Evolutionary conservation across 805 yeast species (phyloP), one percentile per base, ranked within the genome.

Genomic region (Candida cerambycidarum): DNA sequence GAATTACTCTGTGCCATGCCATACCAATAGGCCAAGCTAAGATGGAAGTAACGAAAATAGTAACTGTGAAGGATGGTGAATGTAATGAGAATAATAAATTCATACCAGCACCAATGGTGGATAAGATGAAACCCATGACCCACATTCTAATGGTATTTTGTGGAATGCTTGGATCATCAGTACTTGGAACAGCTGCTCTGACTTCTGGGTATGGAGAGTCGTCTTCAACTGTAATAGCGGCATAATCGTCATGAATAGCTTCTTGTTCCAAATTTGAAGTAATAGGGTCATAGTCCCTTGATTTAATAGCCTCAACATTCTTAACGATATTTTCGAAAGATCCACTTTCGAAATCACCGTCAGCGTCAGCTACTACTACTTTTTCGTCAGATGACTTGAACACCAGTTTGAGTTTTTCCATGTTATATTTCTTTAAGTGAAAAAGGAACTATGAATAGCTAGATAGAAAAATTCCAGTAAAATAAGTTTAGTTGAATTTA

Each of bases 191-290:
- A 16, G 82, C 75, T 19, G 85, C 76, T 58, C 88, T 71, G 15
- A 82, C 86, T 59, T 82, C 87, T 1, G 84, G 79, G 55, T 81
- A 82, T 9, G 85, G 85, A 15, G 70, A 64, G 39, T 57, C 56
- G 42, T 47, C 68, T 50, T 74, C 61, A 56, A 67, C 65, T 24
- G 61, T 51, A 24, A 69, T 65, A 16, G 75, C 76, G 36, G 69
- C 66, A 39, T 67, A 67, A 21, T 63, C 72, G 44, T 63, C 69
- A 7, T 51, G 56, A 21, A 52, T 31, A 18, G 59, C 46, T 4
- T 52, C 61, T 36, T 56, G 39, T 5, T 46, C 50, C 34, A 61
- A 39, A 27, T 54, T 42, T n/a, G 65, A 60, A 25, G 65, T 55
- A 18, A 63, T 56, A 0, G 66, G 63, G 47, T 63, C 69, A 36